These are phyloP conservation scores for Citrus medica DNA, from an alignment of 345 rosid genomes.

Conservation along the genomic window DNA sequence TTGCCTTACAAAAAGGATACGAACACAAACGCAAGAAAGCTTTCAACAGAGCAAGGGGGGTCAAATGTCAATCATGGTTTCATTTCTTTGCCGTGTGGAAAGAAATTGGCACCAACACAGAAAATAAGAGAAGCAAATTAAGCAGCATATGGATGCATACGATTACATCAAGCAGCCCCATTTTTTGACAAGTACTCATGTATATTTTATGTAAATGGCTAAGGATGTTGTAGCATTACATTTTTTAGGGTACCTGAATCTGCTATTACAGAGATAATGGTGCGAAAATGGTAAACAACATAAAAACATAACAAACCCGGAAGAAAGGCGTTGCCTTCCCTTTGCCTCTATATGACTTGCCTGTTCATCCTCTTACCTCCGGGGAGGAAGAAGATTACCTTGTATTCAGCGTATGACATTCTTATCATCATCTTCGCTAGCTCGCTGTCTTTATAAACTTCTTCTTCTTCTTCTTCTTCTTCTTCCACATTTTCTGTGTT, in stretches of 20 bases:
- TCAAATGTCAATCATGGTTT: background rate
- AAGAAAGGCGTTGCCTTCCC: conserved; percentile 29
- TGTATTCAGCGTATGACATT: background rate
- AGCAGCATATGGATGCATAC: background rate
- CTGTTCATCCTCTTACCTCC: background rate
- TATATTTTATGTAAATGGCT: background rate
- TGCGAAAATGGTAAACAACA: background rate
- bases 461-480: conserved; percentile 16
- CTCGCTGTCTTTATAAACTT: background rate
- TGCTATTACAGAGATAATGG: background rate
- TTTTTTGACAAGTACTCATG: no score
- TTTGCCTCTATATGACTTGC: conserved; percentile 25
- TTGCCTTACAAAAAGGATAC: no score
- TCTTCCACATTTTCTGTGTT: conserved; percentile 4
- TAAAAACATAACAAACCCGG: conserved; percentile 2
- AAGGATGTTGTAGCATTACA: background rate
- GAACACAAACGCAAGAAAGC: no score
- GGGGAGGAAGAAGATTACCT: background rate
- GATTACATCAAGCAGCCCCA: background rate
- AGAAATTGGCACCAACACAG: background rate
- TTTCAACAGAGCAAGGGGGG: background rate
- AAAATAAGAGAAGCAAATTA: background rate
- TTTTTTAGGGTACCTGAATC: background rate
- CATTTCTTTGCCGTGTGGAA: background rate
- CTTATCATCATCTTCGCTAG: background rate